These are phyloP conservation scores for Saccharomycopsis selenospora DNA, from an alignment of 805 yeast species.

Conservation along the genomic window DNA sequence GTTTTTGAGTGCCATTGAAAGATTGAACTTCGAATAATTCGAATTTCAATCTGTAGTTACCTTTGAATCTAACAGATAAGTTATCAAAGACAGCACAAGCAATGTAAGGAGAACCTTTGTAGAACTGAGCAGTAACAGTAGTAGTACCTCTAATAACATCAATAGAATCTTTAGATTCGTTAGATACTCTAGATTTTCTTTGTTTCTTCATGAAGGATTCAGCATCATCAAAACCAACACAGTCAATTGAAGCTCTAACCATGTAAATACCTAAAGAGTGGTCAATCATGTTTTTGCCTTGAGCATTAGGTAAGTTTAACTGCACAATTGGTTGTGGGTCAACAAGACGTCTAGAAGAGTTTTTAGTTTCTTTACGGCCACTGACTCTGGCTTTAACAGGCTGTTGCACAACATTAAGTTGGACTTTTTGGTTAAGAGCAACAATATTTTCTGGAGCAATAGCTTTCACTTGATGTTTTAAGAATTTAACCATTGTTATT, in stretches of 20 bases:
- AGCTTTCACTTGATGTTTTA: conserved; percentile 19
- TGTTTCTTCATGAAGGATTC: conserved; percentile 17
- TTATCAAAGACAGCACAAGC: conserved; percentile 21
- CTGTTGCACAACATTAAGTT: conserved; percentile 20
- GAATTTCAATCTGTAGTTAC: conserved; percentile 19
- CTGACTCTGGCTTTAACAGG: conserved; percentile 21
- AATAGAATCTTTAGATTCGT: conserved; percentile 9
- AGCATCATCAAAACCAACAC: conserved; percentile 15
- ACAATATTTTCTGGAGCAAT: conserved; percentile 8
- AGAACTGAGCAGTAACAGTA: conserved; percentile 17
- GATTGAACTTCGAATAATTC: conserved; percentile 17
- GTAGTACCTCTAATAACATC: conserved; percentile 21
- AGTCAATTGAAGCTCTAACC: conserved; percentile 20
- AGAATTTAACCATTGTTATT: conserved; percentile 18
- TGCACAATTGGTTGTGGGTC: conserved; percentile 22
- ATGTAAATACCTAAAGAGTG: conserved; percentile 19
- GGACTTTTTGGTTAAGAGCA: conserved; percentile 2
- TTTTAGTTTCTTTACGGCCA: conserved; percentile 20
- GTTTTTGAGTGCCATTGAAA: conserved; percentile 4
- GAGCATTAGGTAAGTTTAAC: conserved; percentile 11
- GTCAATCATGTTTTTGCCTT: conserved; percentile 15
- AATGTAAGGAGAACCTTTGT: conserved; percentile 17
- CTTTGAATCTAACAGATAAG: conserved; percentile 19
- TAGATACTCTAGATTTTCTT: conserved; percentile 16
- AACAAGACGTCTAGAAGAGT: conserved; percentile 19